A percentile compares a stretch with the other conserved stretches of the same genome.
Conservation (phyloP, 2,329 filamentous ascomycete species). For the Chaetothyriales sp. region DNA sequence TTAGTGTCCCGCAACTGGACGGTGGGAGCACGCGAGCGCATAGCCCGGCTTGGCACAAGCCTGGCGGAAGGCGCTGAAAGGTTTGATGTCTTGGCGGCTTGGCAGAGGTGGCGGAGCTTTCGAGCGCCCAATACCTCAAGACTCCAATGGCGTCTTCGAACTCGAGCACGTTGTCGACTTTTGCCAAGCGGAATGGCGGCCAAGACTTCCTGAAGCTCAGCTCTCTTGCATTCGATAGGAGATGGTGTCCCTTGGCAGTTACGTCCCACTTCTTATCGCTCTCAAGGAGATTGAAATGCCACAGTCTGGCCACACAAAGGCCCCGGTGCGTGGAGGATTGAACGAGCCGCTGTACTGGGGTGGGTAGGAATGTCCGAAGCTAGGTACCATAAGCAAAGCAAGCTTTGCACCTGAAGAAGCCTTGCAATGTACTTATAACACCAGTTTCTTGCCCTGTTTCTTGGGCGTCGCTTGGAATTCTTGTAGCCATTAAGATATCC, state of each 20-base stretch:
- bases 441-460: background rate
- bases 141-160: background rate
- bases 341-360: background rate
- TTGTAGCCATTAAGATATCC: background rate
- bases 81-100: background rate
- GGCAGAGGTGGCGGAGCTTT: background rate
- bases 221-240: background rate
- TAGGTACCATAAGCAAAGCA: background rate
- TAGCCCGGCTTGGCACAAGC: background rate
- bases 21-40: background rate
- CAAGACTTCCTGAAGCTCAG: background rate
- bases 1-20: background rate
- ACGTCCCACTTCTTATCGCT: background rate
- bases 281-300: background rate
- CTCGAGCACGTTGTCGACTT: background rate
- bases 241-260: background rate
- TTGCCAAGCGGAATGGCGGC: background rate
- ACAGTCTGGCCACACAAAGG: background rate
- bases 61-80: background rate
- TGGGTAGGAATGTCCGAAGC: background rate
- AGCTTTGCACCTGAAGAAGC: no score
- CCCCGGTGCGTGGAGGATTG: background rate
- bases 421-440: background rate
- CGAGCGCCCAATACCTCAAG: background rate
- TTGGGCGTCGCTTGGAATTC: background rate